Base-by-base conservation (phyloP, 345 rosid species). In the Euphorbia pulcherrima region DNA sequence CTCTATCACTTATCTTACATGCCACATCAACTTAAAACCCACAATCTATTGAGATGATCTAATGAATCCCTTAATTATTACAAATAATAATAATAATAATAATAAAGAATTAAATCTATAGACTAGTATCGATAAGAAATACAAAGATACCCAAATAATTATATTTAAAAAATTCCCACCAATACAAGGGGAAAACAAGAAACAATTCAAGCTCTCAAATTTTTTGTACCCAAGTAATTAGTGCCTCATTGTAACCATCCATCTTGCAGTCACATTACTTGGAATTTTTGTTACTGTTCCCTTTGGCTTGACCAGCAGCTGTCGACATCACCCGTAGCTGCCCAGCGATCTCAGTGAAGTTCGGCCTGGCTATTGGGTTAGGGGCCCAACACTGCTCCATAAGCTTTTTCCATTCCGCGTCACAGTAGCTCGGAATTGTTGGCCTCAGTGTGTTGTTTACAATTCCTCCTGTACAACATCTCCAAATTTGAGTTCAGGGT, bases 391-490 rank as follows among this genome's bases (percentile, higher is more conserved):
- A 68, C 10, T 46, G 64, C 62, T 68, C 72, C 72, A 68, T 68
- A 28, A 68, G 29, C 72, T 8, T 57, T 44, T 33, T 68, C 72
- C 72, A 68, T 41, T 79, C 82, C 0, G 74, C 57, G 44, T 82
- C 86, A 26, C 86, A 82, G 54, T 0, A 70, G 65, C 27, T 53
- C 7, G 86, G 83, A 41, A 79, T 79, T 11, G 63, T 77, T 9
- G 86, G 86, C 65, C 86, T 82, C 68, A 82, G 37, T 2, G 86
- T 79, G 77, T 79, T 82, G 54, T 73, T 82, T 26, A 82, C 86
- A 28, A 82, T 82, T 60, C 86, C 86, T 20, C 86, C 86, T 82
- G 74, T 71, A n/a, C n/a, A 17, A 59, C 60, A 6, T 21, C 8
- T 50, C 13, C 26, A 68, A 23, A 68, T 61, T 27, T 47, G 28